Conservation (phyloP, 345 rosid genomes). For the Luvunga scandens region DNA sequence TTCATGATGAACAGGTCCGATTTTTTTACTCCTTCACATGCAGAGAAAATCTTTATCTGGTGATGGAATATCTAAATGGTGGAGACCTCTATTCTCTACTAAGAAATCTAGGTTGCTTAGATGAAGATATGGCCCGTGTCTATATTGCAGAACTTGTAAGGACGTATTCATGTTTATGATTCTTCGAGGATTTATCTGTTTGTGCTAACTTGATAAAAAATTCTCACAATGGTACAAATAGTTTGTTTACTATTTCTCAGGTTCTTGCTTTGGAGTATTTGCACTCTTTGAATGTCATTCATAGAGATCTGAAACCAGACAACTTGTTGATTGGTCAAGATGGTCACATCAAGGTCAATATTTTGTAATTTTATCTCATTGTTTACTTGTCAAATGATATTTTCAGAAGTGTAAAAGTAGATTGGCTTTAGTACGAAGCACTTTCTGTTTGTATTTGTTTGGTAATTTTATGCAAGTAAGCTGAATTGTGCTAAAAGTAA, state of each 20-base stretch:
- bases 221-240: conserved; percentile 34
- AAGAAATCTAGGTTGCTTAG: conserved; percentile 89
- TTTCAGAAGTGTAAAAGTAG: background rate
- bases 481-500: background rate
- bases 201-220: conserved; percentile 12
- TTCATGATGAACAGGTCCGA: conserved; percentile 72
- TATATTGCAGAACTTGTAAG: conserved; percentile 98
- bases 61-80: conserved; percentile 97
- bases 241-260: conserved; percentile 49
- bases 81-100: conserved; percentile 94
- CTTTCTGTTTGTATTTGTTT: background rate
- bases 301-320: conserved; percentile 98
- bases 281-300: conserved; percentile 89
- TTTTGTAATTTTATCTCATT: conserved; percentile 8
- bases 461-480: background rate
- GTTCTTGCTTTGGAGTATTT: conserved; percentile 97
- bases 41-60: conserved; percentile 94
- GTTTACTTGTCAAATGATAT: background rate
- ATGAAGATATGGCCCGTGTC: conserved; percentile 87
- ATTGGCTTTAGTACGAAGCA: background rate
- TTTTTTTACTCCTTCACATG: conserved; percentile 98
- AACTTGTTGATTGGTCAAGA: conserved; percentile 95
- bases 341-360: conserved; percentile 94
- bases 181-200: background rate
- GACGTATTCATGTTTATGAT: conserved; percentile 16